Evolutionary conservation across 2,329 filamentous ascomycete genomes (phyloP), one percentile per base, ranked within the genome.

Genomic region (Colletotrichum euphorbiae): DNA sequence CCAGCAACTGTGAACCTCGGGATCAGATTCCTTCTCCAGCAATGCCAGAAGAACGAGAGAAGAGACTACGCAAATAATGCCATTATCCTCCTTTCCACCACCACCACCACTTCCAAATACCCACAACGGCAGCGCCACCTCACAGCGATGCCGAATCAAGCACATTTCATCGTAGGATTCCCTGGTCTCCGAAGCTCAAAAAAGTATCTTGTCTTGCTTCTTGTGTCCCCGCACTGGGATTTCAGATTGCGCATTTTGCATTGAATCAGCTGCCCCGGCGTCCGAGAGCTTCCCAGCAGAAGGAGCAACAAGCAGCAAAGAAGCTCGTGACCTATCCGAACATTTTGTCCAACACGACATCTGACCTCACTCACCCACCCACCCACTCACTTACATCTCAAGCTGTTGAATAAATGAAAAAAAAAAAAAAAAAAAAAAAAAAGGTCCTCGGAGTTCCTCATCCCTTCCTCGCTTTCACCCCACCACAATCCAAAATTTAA

Each of bases 51-150:
- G n/a, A 51, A 40, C 42, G 15, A 62, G 59, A 62, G n/a, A n/a
- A n/a, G n/a, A n/a, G n/a, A n/a, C n/a, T 48, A 62, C 58, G 50
- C 64, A 57, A 48, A 45, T 65, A 64, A 68, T 68, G 66, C 66
- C 66, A 60, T 69, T 55, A 55, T 66, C 31, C 31, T 46, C 28
- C 56, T 33, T 31, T 28, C 28, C 21, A 24, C 28, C 28, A 28
- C 28, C 28, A 28, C 6, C 40, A 28, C 17, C 21, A 36, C 38
- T 7, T 36, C 42, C 63, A 28, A 43, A 48, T 33, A 36, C 58
- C n/a, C 36, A 7, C 46, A 42, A 58, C 42, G 54, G 42, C 19
- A 45, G 33, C 38, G n/a, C 48, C 33, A 36, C 15, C 12, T n/a
- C 6, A 45, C 42, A 45, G n/a, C 42, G 17, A 7, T 28, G n/a